Conservation (phyloP, 2,329 filamentous ascomycete genomes). For the Amphichorda felina region DNA sequence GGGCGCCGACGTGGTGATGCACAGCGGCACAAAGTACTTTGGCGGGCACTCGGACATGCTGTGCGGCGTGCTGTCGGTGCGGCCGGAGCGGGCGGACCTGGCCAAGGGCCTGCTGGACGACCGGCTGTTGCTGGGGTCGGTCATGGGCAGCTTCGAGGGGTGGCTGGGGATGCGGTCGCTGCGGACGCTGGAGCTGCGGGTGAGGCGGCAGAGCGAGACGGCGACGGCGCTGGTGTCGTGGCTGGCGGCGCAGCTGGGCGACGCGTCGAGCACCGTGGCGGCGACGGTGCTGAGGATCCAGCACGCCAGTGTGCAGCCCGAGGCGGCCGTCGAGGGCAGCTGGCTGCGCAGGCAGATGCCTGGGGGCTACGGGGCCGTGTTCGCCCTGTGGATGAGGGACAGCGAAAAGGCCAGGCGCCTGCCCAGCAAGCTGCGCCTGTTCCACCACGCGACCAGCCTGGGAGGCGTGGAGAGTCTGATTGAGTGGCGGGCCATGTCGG, state of each 20-base stretch:
- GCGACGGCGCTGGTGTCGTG: slow-evolving; percentile 60
- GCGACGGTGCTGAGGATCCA: slow-evolving; percentile 47
- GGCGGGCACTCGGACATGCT: slow-evolving; percentile 92
- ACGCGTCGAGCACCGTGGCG: slow-evolving; percentile 26
- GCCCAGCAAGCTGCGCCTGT: slow-evolving; percentile 68
- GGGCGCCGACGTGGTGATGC: slow-evolving; percentile 82
- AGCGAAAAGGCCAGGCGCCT: slow-evolving; percentile 51
- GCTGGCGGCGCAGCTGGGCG: slow-evolving; percentile 41
- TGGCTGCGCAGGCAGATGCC: slow-evolving; percentile 90
- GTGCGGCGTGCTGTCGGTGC: slow-evolving; percentile 68
- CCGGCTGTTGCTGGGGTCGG: slow-evolving; percentile 64
- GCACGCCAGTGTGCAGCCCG: slow-evolving; percentile 71
- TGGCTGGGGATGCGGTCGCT: slow-evolving; percentile 86
- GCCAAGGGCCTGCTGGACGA: slow-evolving; percentile 51
- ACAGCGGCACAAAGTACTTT: slow-evolving; percentile 91
- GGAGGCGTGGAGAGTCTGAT: slow-evolving; percentile 93
- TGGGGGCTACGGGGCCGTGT: slow-evolving; percentile 79
- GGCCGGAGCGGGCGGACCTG: slow-evolving; percentile 43
- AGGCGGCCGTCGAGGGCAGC: slow-evolving; percentile 38
- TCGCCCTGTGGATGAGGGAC: slow-evolving; percentile 57
- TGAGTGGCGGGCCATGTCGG: slow-evolving; percentile 91
- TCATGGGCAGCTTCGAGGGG: slow-evolving; percentile 82
- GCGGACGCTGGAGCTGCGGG: slow-evolving; percentile 74
- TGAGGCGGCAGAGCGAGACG: slow-evolving; percentile 63
- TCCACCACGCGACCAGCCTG: slow-evolving; percentile 89